Percentiles rank a stretch among this genome's conserved stretches.
phyloP scores from a whole-genome alignment of 345 rosid species.

The Populus simonii region DNA sequence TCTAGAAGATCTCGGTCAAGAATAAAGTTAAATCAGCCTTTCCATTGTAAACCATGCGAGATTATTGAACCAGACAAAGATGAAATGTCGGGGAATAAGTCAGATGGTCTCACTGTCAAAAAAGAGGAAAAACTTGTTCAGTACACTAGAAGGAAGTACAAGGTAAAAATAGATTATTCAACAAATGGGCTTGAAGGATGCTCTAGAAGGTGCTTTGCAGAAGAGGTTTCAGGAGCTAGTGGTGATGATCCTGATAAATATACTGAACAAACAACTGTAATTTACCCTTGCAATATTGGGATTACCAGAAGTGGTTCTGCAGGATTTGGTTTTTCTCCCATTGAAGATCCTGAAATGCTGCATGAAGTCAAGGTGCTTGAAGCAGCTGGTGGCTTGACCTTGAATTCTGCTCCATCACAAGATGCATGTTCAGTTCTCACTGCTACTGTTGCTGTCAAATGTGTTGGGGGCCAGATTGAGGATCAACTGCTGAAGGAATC shows the following conservation, averaged over 20 bases:
- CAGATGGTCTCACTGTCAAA: conserved; percentile 24
- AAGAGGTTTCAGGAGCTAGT: conserved; percentile 29
- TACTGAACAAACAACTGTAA: conserved; percentile 11
- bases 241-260: conserved; percentile 17
- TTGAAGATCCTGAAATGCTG: conserved; percentile 18
- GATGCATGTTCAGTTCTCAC: conserved; percentile 22
- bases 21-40: conserved; percentile 38
- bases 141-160: conserved; percentile 72
- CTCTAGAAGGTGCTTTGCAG: conserved; percentile 11
- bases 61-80: conserved; percentile 35
- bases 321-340: conserved; percentile 11
- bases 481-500: conserved; percentile 22
- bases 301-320: conserved; percentile 12
- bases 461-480: conserved; percentile 19
- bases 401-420: conserved; percentile 29
- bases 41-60: conserved; percentile 30
- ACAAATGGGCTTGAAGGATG: conserved; percentile 18
- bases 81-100: conserved; percentile 22
- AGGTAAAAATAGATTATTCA: conserved; percentile 43
- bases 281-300: conserved; percentile 7
- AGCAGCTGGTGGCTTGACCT: conserved; percentile 22
- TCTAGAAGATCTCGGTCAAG: conserved; percentile 74
- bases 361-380: conserved; percentile 38
- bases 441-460: conserved; percentile 21
- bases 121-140: conserved; percentile 61